Conservation (phyloP, 2,329 filamentous ascomycete species). For the Phaeosphaeriaceae sp. region DNA sequence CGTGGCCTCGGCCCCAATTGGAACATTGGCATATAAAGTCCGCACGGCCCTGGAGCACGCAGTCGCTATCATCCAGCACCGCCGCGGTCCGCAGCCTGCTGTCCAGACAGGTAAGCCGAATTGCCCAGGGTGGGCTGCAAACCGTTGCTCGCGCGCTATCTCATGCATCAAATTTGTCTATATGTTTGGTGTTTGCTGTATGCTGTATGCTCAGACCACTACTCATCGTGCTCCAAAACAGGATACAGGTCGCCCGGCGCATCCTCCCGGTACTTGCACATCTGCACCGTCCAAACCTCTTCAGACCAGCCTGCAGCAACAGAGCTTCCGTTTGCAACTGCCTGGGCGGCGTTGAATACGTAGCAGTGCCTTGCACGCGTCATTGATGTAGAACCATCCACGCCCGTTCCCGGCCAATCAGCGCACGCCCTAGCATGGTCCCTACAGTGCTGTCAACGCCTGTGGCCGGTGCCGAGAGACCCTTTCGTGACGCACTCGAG, state of each 20-base stretch:
- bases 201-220: neutral
- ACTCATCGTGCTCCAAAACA: neutral
- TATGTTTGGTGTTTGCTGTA: neutral
- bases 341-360: neutral
- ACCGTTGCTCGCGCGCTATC: neutral
- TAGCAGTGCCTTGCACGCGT: constrained; percentile 32
- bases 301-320: neutral
- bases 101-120: neutral
- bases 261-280: neutral
- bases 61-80: neutral
- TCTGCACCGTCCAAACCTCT: neutral
- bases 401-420: constrained; percentile 23
- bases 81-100: neutral
- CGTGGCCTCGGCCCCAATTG: constrained; percentile 2
- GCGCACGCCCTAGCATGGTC: constrained; percentile 1
- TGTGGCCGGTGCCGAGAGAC: constrained; percentile 9
- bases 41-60: constrained; percentile 1
- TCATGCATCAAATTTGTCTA: neutral
- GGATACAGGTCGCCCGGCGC: neutral
- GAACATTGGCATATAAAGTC: constrained; percentile 6
- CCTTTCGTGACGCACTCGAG: constrained; percentile 11
- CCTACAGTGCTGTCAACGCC: constrained; percentile 1
- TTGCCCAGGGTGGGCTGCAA: neutral
- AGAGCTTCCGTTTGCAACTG: neutral
- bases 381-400: constrained; percentile 29